Evolutionary conservation across 129 eudicot species (phyloP).

Genomic region (Cynara cardunculus): DNA sequence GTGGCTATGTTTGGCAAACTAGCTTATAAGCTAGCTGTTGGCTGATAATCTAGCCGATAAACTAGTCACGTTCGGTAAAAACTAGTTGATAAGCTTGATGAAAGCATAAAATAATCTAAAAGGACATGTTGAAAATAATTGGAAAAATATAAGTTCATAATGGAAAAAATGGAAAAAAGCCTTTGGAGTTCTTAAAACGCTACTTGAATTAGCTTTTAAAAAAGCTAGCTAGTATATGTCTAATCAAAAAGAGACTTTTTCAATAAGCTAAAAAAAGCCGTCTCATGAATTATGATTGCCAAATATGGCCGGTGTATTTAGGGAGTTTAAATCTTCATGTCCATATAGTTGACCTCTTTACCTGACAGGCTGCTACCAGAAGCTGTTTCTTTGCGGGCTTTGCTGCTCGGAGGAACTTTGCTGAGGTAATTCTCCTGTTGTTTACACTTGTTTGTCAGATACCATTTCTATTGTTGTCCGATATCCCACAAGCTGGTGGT

Average conservation of each 20-base stretch:
- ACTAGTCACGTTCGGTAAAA: no score
- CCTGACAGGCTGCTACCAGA: constrained; percentile 88
- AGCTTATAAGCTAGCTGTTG: background rate
- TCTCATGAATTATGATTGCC: background rate
- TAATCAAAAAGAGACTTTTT: background rate
- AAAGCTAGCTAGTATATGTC: background rate
- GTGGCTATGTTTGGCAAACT: background rate
- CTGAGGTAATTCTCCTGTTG: constrained; percentile 57
- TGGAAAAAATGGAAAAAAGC: background rate
- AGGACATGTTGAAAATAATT: background rate
- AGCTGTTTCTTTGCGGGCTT: constrained; percentile 98
- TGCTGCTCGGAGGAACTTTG: constrained; percentile 96
- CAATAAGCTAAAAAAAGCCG: background rate
- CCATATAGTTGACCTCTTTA: background rate
- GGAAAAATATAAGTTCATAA: background rate
- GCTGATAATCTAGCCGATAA: background rate
- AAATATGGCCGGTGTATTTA: background rate
- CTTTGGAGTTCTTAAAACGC: background rate
- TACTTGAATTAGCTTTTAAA: background rate
- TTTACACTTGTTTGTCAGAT: background rate
- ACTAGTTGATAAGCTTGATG: background rate
- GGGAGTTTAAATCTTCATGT: background rate
- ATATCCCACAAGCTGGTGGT: no score
- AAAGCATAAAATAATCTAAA: background rate
- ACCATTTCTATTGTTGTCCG: background rate